These are phyloP conservation scores for Phaeosphaeria sp. DNA, from an alignment of 2,329 filamentous ascomycete genomes.

Conservation along the genomic window DNA sequence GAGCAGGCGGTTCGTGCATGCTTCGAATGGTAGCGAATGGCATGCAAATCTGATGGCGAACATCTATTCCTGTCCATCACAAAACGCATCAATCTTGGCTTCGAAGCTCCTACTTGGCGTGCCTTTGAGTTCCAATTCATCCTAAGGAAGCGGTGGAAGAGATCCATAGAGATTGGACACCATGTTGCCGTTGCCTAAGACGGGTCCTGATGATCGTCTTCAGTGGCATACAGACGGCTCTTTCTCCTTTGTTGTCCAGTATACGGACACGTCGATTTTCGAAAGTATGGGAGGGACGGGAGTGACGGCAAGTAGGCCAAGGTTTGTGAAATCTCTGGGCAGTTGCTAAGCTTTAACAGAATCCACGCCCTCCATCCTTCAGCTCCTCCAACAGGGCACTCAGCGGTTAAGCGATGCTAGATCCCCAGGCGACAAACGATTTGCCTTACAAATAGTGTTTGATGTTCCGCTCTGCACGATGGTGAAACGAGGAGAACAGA, in stretches of 20 bases:
- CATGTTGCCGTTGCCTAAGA: not conserved
- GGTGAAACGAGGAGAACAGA: slow-evolving; percentile 2
- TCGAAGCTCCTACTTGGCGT: not conserved
- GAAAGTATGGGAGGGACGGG: not conserved
- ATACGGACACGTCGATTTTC: not conserved
- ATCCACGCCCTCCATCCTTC: not conserved
- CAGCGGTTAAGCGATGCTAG: not conserved
- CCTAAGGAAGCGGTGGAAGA: no score
- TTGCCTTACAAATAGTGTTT: slow-evolving; percentile 8
- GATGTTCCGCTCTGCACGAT: slow-evolving; percentile 5
- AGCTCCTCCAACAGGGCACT: not conserved
- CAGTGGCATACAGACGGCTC: not conserved
- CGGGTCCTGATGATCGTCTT: not conserved
- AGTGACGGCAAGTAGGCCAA: not conserved
- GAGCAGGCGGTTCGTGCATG: slow-evolving; percentile 1
- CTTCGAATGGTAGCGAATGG: not conserved
- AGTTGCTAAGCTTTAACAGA: slow-evolving; percentile 2
- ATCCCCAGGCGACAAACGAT: not conserved
- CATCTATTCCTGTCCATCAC: not conserved
- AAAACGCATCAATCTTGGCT: slow-evolving; percentile 1
- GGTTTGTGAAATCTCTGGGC: not conserved
- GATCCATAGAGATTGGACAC: not conserved
- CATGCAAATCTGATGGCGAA: not conserved
- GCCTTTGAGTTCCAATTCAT: not conserved
- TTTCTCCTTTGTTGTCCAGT: not conserved